phyloP scores from a whole-genome alignment of 169 alveolate species.

The Amoebophrya sp. region DNA sequence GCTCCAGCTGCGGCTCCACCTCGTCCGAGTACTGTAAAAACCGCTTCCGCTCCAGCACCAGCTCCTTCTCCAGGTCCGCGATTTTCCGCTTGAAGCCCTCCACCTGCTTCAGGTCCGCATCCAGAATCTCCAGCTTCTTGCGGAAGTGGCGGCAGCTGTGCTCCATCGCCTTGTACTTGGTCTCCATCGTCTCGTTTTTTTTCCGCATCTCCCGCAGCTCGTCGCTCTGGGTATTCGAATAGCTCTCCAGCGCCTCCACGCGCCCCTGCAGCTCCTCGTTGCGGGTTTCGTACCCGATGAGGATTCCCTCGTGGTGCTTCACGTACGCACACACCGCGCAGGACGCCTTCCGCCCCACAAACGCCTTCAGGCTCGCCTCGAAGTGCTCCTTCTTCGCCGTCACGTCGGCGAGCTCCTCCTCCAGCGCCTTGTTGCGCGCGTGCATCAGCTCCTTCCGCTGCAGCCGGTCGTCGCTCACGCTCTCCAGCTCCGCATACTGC shows the following conservation, averaged over 20 bases:
- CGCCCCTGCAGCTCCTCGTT: background rate
- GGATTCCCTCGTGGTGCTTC: background rate
- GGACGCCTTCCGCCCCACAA: background rate
- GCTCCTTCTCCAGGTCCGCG: background rate
- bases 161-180: background rate
- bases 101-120: background rate
- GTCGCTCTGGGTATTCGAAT: background rate
- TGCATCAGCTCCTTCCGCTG: background rate
- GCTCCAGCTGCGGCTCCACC: background rate
- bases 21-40: background rate
- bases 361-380: background rate
- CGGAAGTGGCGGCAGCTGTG: conserved; percentile 3
- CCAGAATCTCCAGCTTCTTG: background rate
- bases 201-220: background rate
- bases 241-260: background rate
- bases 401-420: background rate
- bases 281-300: background rate
- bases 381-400: background rate
- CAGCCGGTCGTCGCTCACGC: background rate
- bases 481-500: background rate
- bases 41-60: background rate
- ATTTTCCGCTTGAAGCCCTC: background rate
- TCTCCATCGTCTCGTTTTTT: background rate
- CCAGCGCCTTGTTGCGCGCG: background rate
- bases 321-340: background rate